These are phyloP conservation scores for Nicotiana tabacum DNA, from an alignment of 257 asterid genomes.

Conservation along the genomic window DNA sequence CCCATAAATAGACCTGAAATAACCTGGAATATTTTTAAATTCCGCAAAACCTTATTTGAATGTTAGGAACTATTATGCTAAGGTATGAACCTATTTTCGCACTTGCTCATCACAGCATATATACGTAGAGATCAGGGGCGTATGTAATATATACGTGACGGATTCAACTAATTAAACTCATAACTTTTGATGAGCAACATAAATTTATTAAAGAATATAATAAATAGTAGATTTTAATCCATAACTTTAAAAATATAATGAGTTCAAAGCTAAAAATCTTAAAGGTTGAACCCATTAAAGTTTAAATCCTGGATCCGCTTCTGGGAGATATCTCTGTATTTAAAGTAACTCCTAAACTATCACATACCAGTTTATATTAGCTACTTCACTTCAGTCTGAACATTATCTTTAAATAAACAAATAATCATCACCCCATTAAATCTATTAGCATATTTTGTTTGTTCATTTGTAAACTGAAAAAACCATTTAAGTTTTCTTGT, in stretches of 20 bases:
- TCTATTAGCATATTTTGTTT: background rate
- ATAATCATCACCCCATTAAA: too few species aligned
- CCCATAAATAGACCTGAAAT: background rate
- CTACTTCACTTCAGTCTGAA: background rate
- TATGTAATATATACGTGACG: too few species aligned
- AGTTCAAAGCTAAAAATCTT: too few species aligned
- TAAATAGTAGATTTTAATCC: too few species aligned
- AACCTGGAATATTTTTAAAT: background rate
- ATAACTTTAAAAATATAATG: too few species aligned
- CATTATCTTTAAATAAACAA: too few species aligned
- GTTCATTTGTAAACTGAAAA: background rate
- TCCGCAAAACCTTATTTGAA: background rate
- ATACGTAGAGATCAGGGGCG: background rate
- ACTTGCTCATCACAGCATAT: background rate
- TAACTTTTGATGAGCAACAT: too few species aligned
- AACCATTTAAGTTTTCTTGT: conserved; percentile 15
- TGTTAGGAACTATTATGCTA: background rate
- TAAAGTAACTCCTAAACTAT: too few species aligned
- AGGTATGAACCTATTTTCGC: background rate
- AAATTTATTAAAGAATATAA: too few species aligned
- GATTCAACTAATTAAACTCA: too few species aligned
- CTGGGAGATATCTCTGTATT: background rate
- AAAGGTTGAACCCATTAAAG: too few species aligned
- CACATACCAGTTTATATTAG: background rate
- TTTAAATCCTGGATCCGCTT: too few species aligned